Conservation (phyloP, 441 rosid genomes). For the Populus trichocarpa region DNA sequence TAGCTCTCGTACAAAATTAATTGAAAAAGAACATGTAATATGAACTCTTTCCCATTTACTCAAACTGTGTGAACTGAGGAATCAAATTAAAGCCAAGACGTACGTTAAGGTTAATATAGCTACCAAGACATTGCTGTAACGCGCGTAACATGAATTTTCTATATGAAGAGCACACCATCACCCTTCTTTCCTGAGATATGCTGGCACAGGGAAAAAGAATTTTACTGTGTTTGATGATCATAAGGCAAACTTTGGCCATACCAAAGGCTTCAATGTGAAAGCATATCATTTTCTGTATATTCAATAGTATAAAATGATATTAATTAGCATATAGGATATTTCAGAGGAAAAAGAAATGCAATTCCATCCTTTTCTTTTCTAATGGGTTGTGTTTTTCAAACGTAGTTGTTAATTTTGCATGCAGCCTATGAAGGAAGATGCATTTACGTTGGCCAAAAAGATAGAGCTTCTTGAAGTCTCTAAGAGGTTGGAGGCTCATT, state of each 20-base stretch:
- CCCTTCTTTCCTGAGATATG: too few species aligned
- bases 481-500: slow-evolving; percentile 40
- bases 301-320: too few species aligned
- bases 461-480: slow-evolving; percentile 58
- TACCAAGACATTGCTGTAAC: too few species aligned
- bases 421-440: slow-evolving; percentile 45
- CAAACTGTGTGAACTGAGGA: too few species aligned
- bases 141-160: too few species aligned
- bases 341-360: not conserved
- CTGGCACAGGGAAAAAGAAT: not conserved
- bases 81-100: too few species aligned
- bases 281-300: not conserved
- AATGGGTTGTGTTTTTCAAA: not conserved
- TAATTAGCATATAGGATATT: too few species aligned
- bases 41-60: not conserved
- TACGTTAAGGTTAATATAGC: too few species aligned
- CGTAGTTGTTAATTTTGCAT: not conserved
- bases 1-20: not conserved
- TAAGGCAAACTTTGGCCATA: not conserved
- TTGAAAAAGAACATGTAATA: not conserved
- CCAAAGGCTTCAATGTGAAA: not conserved
- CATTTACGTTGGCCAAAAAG: slow-evolving; percentile 48
- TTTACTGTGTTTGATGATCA: not conserved
- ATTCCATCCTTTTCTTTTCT: not conserved
- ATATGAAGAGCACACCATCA: too few species aligned